A percentile compares a stretch with the other conserved stretches of the same genome.
phyloP scores from a whole-genome alignment of 257 asterid species.

The Henckelia pumila region DNA sequence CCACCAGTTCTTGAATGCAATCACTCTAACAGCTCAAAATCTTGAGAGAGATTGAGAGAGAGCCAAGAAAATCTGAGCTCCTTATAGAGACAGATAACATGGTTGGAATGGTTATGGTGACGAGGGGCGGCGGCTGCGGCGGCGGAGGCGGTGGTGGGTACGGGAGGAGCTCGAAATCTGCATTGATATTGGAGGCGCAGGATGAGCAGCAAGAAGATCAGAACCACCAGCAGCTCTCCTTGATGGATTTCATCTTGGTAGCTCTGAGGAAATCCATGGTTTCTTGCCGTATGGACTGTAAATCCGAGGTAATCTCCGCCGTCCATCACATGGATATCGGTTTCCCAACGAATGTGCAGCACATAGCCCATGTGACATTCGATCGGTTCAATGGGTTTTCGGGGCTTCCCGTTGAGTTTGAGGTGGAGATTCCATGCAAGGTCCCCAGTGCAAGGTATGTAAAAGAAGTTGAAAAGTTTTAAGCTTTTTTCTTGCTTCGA shows the following conservation, averaged over 20 bases:
- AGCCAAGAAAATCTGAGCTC: not conserved
- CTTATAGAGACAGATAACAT: constrained; percentile 23
- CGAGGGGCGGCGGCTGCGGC: constrained; percentile 57
- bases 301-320: constrained; percentile 56
- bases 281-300: constrained; percentile 74
- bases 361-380: constrained; percentile 87
- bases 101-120: constrained; percentile 78
- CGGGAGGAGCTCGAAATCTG: constrained; percentile 29
- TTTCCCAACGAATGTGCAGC: constrained; percentile 92
- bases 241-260: constrained; percentile 65
- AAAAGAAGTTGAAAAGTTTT: not conserved
- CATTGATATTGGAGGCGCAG: not conserved
- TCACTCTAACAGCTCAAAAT: not conserved
- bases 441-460: constrained; percentile 95
- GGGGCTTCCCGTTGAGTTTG: constrained; percentile 92
- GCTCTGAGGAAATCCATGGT: constrained; percentile 91
- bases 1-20: constrained; percentile 29
- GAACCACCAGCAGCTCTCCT: constrained; percentile 54
- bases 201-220: constrained; percentile 11
- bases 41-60: not conserved
- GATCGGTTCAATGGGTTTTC: constrained; percentile 88
- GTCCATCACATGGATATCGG: constrained; percentile 88
- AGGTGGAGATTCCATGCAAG: constrained; percentile 78
- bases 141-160: constrained; percentile 47
- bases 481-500: not conserved